These are phyloP conservation scores for Suillus tomentosus DNA, from an alignment of 768 basidiomycete genomes.

Conservation along the genomic window DNA sequence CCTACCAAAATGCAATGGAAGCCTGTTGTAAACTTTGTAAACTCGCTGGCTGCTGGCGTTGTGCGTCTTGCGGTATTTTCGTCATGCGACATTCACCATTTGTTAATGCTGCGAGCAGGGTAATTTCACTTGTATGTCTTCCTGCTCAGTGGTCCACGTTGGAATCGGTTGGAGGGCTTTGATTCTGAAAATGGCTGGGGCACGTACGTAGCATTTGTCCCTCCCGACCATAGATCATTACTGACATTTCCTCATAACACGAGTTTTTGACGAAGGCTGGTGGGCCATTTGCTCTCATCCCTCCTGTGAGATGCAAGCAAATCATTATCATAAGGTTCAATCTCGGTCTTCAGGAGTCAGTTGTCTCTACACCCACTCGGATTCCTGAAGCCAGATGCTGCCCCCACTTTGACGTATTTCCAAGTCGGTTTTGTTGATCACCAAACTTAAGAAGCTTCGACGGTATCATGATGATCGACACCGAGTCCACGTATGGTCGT, in stretches of 20 bases:
- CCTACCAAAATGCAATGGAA: constrained; percentile 16
- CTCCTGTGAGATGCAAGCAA: not conserved
- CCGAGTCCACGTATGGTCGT: not conserved
- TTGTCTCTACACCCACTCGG: constrained; percentile 4
- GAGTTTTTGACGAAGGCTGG: not conserved
- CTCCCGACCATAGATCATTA: not conserved
- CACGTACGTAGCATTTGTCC: not conserved
- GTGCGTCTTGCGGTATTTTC: not conserved
- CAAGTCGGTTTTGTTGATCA: constrained; percentile 18
- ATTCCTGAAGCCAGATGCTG: constrained; percentile 16
- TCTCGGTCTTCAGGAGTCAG: not conserved
- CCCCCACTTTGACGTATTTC: constrained; percentile 8
- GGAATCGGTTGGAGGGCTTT: not conserved
- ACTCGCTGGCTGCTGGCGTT: not conserved
- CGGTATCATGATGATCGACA: not conserved
- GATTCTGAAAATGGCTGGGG: not conserved
- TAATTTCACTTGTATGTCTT: not conserved
- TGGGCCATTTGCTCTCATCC: not conserved
- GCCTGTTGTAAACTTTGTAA: constrained; percentile 25
- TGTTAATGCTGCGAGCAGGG: not conserved
- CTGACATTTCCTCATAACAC: not conserved
- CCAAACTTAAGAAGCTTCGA: not conserved
- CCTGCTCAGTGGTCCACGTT: not conserved
- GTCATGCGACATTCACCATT: not conserved
- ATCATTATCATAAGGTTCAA: not conserved